Percentiles rank a stretch among this genome's conserved stretches.
These are phyloP conservation scores for Zarea fungicola DNA, from an alignment of 2,329 filamentous ascomycete genomes.

Conservation along the genomic window DNA sequence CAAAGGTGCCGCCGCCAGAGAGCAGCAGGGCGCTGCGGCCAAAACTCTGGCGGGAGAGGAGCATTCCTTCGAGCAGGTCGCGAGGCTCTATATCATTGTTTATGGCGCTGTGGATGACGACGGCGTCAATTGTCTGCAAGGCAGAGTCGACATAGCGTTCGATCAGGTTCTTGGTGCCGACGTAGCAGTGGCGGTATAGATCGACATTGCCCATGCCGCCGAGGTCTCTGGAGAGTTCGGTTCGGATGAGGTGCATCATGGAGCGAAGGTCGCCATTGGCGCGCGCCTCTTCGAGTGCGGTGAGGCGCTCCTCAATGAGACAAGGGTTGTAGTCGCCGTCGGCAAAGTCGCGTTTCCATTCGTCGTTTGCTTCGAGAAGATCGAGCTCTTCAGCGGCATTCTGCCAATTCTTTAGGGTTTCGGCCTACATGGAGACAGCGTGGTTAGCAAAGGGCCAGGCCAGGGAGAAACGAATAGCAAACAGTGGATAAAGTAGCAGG, in stretches of 20 bases:
- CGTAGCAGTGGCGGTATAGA: conserved; percentile 77
- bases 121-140: conserved; percentile 63
- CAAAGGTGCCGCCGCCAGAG: conserved; percentile 83
- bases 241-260: conserved; percentile 79
- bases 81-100: conserved; percentile 53
- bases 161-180: conserved; percentile 82
- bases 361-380: conserved; percentile 69
- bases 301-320: conserved; percentile 64
- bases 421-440: conserved; percentile 47
- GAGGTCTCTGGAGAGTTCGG: conserved; percentile 71
- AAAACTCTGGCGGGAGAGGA: conserved; percentile 72
- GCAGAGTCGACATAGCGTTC: conserved; percentile 82
- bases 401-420: conserved; percentile 67
- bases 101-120: conserved; percentile 57
- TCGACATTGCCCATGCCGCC: conserved; percentile 80
- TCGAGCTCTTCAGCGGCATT: conserved; percentile 73
- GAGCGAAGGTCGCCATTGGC: conserved; percentile 63
- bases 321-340: conserved; percentile 65
- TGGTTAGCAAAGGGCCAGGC: conserved; percentile 13
- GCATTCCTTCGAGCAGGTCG: conserved; percentile 60
- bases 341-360: conserved; percentile 66
- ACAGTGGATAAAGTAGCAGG: background rate
- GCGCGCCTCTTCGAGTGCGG: conserved; percentile 69
- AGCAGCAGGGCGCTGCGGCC: conserved; percentile 78
- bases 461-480: too few species aligned